Base-by-base conservation (phyloP, 305 asterid genomes). In the Salvia sclarea region DNA sequence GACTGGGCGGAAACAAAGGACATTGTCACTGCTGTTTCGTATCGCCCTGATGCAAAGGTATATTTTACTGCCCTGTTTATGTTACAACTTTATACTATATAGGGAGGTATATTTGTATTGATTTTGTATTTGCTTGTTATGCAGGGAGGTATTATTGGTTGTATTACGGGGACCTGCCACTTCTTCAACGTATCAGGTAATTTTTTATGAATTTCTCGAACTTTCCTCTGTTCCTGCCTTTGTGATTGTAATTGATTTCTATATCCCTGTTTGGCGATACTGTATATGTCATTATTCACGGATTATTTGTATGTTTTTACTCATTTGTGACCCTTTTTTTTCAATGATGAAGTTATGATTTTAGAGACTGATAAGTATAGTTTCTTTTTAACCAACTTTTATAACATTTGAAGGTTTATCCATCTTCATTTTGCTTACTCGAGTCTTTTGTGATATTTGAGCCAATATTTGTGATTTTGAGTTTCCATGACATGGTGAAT, bases 41-140 rank as follows among this genome's bases (percentile, higher is more conserved):
- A 84, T 75, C 82, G 75, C 62, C 97, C 98, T 31, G 93, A 88
- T 86, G 99, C 93, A 3, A 76, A 80, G 97, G 99, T 94, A 41
- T 40, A 81, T 28, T 28, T 28, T 28, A 28, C 33, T n/a, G n/a
- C 38, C 37, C 43, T 53, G 45, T 59, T 25, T 48, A 14, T 41
- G 4, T 64, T 67, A n/a, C 50, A 8, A 17, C 9, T 56, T 44
- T 40, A 14, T 41, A n/a, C n/a, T n/a, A n/a, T 33, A 30, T 14
- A 44, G 20, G 13, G 43, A 47, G 35, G 37, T 30, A 17, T 74
- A 66, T 53, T 60, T 30, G 56, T 61, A 61, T 8, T 35, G 7
- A 9, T 41, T 48, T 14, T 17, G 38, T 69, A 44, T 71, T 75
- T 69, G 44, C 64, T 76, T 73, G 74, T 50, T 50, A 5, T 73